Evolutionary conservation across 805 yeast genomes (phyloP), one percentile per base, ranked within the genome.

Genomic region (Cyberlindnera bimundalis): DNA sequence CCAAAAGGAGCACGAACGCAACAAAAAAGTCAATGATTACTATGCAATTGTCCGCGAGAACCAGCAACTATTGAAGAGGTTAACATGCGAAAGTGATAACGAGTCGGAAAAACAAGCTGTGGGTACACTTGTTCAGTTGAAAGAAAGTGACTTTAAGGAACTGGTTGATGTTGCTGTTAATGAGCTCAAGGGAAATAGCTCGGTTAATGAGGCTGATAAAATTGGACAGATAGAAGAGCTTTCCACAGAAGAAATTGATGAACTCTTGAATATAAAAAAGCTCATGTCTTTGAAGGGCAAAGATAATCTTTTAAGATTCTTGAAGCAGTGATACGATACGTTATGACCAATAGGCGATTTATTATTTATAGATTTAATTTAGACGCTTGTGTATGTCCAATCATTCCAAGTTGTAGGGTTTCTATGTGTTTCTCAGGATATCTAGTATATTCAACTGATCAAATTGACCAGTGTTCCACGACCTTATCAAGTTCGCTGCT

Each of bases 261-360:
- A 80, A 37, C 65, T 85, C 20, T 45, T 67, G 27, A 65, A 76
- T 18, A 73, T 89, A 32, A 81, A 78, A 53, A 65, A 68, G 51
- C 62, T 90, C 37, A 71, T 90, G 60, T 72, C 76, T 47, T 45
- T 74, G 30, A 89, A 84, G 59, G 96, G 96, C 1, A 73, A 74
- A 50, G 86, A 79, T 5, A 73, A 75, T 35, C 60, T 89, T 32
- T 37, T 86, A 48, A 61, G 74, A 32, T 83, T 87, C 57, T 67
- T 88, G 42, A 65, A 65, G 42, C 16, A 24, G 6, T 37, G 45
- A 38, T 4, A 26, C 13, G 14, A 4, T 25, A 27, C 13, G 29
- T 27, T 27, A n/a, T 27, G 29, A 27, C 15, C 13, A 27, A 11
- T 8, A 23, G n/a, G n/a, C n/a, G n/a, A n/a, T n/a, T n/a, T n/a